A percentile compares a stretch with the other conserved stretches of the same genome.
These are phyloP conservation scores for Funneliformis caledonium DNA, from an alignment of 371 early-diverging fungal species.

Conservation along the genomic window DNA sequence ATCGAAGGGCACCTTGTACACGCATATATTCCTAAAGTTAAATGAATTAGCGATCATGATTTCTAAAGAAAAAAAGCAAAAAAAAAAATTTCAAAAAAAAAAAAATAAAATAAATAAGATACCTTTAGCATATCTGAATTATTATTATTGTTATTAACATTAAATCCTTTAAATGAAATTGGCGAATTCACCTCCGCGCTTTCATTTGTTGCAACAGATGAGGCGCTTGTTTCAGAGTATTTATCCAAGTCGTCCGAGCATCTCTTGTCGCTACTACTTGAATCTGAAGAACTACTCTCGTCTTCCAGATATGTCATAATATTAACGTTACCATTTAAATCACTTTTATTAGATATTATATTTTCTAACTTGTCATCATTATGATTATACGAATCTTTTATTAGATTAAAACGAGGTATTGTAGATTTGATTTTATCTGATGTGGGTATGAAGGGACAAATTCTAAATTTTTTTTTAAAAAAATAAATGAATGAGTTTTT, in stretches of 20 bases:
- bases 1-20: conserved; percentile 47
- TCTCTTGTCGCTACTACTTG: not conserved
- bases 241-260: not conserved
- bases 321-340: not conserved
- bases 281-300: not conserved
- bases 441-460: not conserved
- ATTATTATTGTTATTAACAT: conserved; percentile 10
- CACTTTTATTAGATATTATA: not conserved
- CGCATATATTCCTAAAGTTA: conserved; percentile 48
- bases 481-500: not conserved
- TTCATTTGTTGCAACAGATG: not conserved
- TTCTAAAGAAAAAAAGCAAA: not conserved
- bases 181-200: not conserved
- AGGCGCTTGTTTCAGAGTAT: not conserved
- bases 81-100: not conserved
- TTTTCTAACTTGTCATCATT: not conserved
- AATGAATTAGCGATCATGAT: not conserved
- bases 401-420: not conserved
- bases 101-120: not conserved
- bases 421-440: not conserved
- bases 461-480: not conserved
- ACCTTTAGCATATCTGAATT: conserved; percentile 27
- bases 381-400: not conserved
- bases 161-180: not conserved
- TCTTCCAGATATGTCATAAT: not conserved